phyloP scores from a whole-genome alignment of 371 early-diverging fungal species.

The Haplosporangium sp. region DNA sequence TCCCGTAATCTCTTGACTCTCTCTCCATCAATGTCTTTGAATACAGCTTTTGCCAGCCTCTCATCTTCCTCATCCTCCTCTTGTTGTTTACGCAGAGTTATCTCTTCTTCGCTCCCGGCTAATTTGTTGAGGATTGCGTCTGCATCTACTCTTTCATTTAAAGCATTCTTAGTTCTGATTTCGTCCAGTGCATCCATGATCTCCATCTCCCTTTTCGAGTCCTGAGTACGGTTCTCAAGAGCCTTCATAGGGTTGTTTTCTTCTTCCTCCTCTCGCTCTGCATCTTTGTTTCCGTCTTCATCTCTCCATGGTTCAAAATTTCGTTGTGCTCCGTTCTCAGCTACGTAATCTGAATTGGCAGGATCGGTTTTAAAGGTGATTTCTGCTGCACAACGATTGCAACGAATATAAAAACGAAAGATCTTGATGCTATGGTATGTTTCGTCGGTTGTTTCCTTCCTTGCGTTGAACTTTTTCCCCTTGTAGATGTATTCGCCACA shows the following conservation, averaged over 20 bases:
- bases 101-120: constrained; percentile 59
- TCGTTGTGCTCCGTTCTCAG: constrained; percentile 93
- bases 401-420: constrained; percentile 96
- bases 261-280: constrained; percentile 81
- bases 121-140: constrained; percentile 71
- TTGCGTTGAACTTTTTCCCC: constrained; percentile 97
- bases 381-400: constrained; percentile 94
- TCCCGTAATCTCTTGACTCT: constrained; percentile 73
- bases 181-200: constrained; percentile 96
- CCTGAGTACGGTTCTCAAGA: constrained; percentile 92
- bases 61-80: constrained; percentile 81
- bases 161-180: constrained; percentile 89
- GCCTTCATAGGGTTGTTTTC: constrained; percentile 94
- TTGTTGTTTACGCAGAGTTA: constrained; percentile 49
- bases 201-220: constrained; percentile 96
- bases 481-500: constrained; percentile 97
- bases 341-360: constrained; percentile 93
- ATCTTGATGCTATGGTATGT: constrained; percentile 89
- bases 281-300: constrained; percentile 21
- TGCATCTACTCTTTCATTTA: constrained; percentile 80
- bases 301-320: constrained; percentile 98
- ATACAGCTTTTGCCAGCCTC: constrained; percentile 69
- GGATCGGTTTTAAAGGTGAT: constrained; percentile 99
- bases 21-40: constrained; percentile 77
- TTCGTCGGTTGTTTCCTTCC: constrained; percentile 91